Conservation (phyloP, 2,329 filamentous ascomycete genomes). For the Trichoderma sp. region DNA sequence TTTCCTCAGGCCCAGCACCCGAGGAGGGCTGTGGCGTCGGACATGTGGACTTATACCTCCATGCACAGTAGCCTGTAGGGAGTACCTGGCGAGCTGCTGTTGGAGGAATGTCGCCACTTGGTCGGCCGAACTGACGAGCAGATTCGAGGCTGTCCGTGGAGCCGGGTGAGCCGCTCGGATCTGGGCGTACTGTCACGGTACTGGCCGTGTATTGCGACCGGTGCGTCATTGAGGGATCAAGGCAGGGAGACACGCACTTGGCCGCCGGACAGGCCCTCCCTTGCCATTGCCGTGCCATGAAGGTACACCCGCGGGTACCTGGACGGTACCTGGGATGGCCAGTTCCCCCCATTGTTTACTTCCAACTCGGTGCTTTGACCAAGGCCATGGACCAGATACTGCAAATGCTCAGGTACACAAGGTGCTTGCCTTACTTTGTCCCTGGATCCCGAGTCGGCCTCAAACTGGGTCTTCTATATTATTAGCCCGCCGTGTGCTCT, state of each 20-base stretch:
- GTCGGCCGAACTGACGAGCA: conserved; percentile 4
- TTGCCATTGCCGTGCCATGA: background rate
- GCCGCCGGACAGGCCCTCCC: background rate
- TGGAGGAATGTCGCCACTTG: conserved; percentile 10
- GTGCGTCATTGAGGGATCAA: background rate
- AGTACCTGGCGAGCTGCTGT: background rate
- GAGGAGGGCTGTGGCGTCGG: background rate
- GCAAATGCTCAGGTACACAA: too few species aligned
- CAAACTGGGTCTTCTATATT: background rate
- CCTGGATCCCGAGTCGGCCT: too few species aligned
- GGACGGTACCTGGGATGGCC: background rate
- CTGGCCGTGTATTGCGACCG: background rate
- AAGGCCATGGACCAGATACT: background rate
- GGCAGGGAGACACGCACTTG: background rate
- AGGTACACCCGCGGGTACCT: background rate
- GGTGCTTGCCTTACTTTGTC: too few species aligned
- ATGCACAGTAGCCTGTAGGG: too few species aligned
- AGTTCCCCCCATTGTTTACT: background rate
- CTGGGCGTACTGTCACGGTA: background rate
- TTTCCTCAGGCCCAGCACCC: background rate
- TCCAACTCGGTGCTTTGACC: background rate
- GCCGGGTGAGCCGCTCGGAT: background rate
- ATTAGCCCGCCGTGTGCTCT: background rate
- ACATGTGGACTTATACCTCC: background rate
- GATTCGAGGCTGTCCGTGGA: background rate